A percentile compares a stretch with the other conserved stretches of the same genome.
phyloP scores from a whole-genome alignment of 2,329 filamentous ascomycete species.

The Microsporum ferrugineum region DNA sequence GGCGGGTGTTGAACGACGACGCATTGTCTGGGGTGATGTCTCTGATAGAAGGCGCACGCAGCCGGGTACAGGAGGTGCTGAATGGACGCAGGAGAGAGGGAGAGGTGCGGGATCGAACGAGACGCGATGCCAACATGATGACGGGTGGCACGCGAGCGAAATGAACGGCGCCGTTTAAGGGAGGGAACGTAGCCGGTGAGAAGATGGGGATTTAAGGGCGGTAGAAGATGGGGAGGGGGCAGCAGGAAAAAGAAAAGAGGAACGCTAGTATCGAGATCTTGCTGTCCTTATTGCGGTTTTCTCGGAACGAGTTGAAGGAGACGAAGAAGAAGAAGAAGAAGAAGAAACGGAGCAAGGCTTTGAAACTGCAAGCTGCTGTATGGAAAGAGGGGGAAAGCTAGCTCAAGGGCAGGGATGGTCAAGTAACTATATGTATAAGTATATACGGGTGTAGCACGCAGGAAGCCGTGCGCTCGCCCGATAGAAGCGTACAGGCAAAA shows the following conservation, averaged over 20 bases:
- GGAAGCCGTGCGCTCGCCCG: not conserved
- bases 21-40: slow-evolving; percentile 68
- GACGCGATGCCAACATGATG: slow-evolving; percentile 37
- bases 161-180: slow-evolving; percentile 4
- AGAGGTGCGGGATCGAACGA: slow-evolving; percentile 39
- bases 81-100: slow-evolving; percentile 46
- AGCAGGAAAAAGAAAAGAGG: not conserved
- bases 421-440: not conserved
- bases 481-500: not conserved
- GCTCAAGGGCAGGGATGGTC: not conserved
- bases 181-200: slow-evolving; percentile 7
- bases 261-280: not conserved
- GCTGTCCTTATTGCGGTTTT: too few relatives aligned
- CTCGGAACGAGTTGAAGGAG: not conserved
- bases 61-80: slow-evolving; percentile 41
- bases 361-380: slow-evolving; percentile 1
- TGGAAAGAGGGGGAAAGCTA: slow-evolving; percentile 4
- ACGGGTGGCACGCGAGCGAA: not conserved
- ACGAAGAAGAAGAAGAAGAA: slow-evolving; percentile 6
- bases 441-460: not conserved
- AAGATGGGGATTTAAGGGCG: not conserved
- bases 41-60: slow-evolving; percentile 62
- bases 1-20: slow-evolving; percentile 66
- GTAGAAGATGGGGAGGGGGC: slow-evolving; percentile 2
- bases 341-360: not conserved